phyloP scores from a whole-genome alignment of 257 asterid species.

The Ehretia macrophylla region DNA sequence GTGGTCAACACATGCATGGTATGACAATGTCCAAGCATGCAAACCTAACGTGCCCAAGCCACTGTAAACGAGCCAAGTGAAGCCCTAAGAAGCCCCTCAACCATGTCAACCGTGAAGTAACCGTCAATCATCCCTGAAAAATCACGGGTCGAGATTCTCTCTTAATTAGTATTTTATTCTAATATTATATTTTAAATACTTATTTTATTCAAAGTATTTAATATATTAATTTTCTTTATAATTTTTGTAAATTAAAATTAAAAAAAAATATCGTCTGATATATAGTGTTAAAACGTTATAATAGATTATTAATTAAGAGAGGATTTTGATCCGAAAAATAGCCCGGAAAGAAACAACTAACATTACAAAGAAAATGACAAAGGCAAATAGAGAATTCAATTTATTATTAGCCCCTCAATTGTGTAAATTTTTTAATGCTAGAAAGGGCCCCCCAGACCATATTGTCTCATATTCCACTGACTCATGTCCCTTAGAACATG shows the following conservation, averaged over 20 bases:
- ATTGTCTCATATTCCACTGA: conserved; percentile 63
- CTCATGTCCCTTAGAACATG: conserved; percentile 72
- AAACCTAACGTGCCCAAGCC: conserved; percentile 1
- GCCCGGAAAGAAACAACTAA: conserved; percentile 14
- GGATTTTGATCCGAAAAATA: too few relatives aligned
- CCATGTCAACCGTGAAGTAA: conserved; percentile 40
- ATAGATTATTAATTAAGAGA: too few relatives aligned
- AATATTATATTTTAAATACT: too few relatives aligned
- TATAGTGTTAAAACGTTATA: too few relatives aligned
- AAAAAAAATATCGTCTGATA: too few relatives aligned
- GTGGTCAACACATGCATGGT: background rate
- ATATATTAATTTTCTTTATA: too few relatives aligned
- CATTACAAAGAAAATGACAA: conserved; percentile 1
- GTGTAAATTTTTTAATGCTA: background rate
- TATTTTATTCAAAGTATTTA: too few relatives aligned
- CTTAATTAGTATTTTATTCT: too few relatives aligned
- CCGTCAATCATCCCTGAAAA: conserved; percentile 2
- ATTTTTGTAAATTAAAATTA: too few relatives aligned
- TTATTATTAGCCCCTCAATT: background rate
- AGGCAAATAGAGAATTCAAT: background rate
- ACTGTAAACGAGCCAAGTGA: conserved; percentile 9
- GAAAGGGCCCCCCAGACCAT: conserved; percentile 33
- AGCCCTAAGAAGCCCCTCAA: conserved; percentile 14
- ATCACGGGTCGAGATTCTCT: too few relatives aligned
- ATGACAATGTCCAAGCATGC: background rate